These are phyloP conservation scores for Corinectria fuckeliana DNA, from an alignment of 2,329 filamentous ascomycete genomes.

Conservation along the genomic window DNA sequence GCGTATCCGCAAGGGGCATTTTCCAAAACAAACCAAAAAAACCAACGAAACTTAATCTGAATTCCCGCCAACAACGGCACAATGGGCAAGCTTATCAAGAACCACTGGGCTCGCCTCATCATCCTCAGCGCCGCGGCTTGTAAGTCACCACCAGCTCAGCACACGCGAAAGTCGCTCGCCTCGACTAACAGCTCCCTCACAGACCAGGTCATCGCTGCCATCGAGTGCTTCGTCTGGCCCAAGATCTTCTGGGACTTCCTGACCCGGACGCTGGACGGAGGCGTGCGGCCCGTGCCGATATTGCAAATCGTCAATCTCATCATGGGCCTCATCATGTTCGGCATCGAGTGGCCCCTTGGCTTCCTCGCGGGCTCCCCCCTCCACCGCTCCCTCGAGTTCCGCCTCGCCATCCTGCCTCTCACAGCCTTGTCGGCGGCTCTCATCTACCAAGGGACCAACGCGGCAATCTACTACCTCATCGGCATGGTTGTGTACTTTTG, in stretches of 20 bases:
- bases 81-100: constrained; percentile 99
- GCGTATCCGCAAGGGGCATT: constrained; percentile 6
- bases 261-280: constrained; percentile 85
- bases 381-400: constrained; percentile 86
- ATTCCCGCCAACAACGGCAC: constrained; percentile 34
- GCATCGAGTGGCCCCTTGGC: constrained; percentile 89
- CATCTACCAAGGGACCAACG: constrained; percentile 91
- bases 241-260: constrained; percentile 99
- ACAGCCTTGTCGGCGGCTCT: constrained; percentile 76
- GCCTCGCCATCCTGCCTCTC: constrained; percentile 83
- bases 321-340: constrained; percentile 77
- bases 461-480: constrained; percentile 89
- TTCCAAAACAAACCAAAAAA: neutral
- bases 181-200: constrained; percentile 35
- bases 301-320: constrained; percentile 91
- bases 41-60: constrained; percentile 21
- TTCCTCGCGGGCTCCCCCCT: constrained; percentile 77
- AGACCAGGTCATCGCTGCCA: constrained; percentile 86
- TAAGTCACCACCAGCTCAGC: constrained; percentile 51
- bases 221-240: constrained; percentile 96
- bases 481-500: constrained; percentile 91
- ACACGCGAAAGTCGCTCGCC: neutral
- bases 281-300: constrained; percentile 85
- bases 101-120: constrained; percentile 97
- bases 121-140: constrained; percentile 82